Evolutionary conservation across 345 rosid genomes (phyloP).

Genomic region (Populus pruinosa): DNA sequence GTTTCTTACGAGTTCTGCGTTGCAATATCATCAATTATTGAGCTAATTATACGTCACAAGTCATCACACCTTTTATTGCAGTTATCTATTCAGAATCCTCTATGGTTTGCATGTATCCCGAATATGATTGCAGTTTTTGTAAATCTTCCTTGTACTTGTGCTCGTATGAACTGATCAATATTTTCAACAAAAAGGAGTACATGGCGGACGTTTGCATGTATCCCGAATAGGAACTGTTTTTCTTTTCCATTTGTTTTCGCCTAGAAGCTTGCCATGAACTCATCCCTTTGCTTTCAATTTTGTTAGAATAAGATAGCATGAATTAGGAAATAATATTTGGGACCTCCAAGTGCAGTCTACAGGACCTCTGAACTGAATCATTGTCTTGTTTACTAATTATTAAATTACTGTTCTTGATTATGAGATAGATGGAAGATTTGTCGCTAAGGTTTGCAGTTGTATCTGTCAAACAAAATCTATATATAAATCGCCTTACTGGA

Average conservation of each 20-base stretch:
- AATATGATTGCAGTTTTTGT: neutral
- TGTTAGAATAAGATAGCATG: neutral
- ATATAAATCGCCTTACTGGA: neutral
- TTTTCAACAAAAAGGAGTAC: neutral
- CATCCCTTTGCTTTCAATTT: neutral
- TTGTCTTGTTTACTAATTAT: neutral
- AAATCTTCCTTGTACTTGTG: neutral
- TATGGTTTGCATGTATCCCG: neutral
- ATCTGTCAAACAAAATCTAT: neutral
- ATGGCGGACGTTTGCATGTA: neutral
- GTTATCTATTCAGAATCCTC: neutral
- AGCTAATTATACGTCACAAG: neutral
- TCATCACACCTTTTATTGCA: neutral
- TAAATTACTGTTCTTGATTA: neutral
- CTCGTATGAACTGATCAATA: neutral
- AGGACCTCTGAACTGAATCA: neutral
- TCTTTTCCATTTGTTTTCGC: neutral
- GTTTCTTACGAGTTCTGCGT: neutral
- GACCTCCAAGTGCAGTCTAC: neutral
- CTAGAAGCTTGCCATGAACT: no score
- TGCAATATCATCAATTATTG: neutral
- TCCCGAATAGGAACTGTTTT: neutral
- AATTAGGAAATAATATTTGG: neutral
- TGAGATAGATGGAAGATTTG: neutral
- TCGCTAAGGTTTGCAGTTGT: no score